phyloP scores from a whole-genome alignment of 192 early-diverging fungal species.

The Coemansia sp. region DNA sequence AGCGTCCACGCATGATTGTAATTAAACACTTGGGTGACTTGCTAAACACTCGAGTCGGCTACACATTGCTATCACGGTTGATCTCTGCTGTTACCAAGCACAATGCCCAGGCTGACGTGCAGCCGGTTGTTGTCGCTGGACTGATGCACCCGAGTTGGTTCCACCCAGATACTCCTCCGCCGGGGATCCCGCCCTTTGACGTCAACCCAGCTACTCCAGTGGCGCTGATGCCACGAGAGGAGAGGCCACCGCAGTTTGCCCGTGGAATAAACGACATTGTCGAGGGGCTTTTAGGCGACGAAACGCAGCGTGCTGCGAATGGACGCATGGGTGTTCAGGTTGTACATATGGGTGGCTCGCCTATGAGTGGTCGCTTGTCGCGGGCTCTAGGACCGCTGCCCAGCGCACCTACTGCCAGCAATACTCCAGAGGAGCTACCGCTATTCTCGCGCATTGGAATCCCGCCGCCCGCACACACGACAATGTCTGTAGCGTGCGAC shows the following conservation, averaged over 20 bases:
- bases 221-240: slow-evolving; percentile 38
- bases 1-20: slow-evolving; percentile 37
- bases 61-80: slow-evolving; percentile 50
- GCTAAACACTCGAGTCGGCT: slow-evolving; percentile 53
- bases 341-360: slow-evolving; percentile 28
- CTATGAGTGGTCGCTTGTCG: slow-evolving; percentile 7
- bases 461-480: slow-evolving; percentile 20
- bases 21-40: slow-evolving; percentile 55
- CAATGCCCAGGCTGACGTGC: slow-evolving; percentile 11
- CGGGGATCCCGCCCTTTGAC: slow-evolving; percentile 53
- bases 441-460: slow-evolving; percentile 51
- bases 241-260: slow-evolving; percentile 4
- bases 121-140: slow-evolving; percentile 34
- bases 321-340: slow-evolving; percentile 32
- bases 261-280: slow-evolving; percentile 27
- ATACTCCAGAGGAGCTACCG: slow-evolving; percentile 26
- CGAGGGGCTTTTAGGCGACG: slow-evolving; percentile 22
- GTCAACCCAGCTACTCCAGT: slow-evolving; percentile 46
- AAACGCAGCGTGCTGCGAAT: slow-evolving; percentile 8
- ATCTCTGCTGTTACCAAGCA: slow-evolving; percentile 18
- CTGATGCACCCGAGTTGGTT: slow-evolving; percentile 56
- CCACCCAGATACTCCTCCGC: slow-evolving; percentile 42
- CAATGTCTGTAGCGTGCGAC: slow-evolving; percentile 18
- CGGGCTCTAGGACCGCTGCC: slow-evolving; percentile 8
- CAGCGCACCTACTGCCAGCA: not conserved